A percentile compares a stretch with the other conserved stretches of the same genome.
phyloP scores from a whole-genome alignment of 2,329 filamentous ascomycete genomes.

The Sarocladiaceae sp. region DNA sequence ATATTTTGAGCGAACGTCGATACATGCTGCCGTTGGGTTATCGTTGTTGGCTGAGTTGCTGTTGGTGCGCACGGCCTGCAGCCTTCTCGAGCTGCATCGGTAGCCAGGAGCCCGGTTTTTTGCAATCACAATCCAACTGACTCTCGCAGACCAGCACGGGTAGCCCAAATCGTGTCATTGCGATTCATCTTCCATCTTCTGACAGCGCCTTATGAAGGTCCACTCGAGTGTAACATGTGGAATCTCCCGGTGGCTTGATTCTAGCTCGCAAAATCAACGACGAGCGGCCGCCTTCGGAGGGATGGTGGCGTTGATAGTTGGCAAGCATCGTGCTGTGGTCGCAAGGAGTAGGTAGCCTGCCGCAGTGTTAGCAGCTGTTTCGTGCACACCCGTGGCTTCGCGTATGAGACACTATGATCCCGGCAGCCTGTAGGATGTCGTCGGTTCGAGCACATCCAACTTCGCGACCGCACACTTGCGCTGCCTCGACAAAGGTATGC shows the following conservation, averaged over 20 bases:
- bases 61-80: background rate
- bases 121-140: too few species aligned
- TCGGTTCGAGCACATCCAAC: too few species aligned
- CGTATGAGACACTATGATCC: background rate
- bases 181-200: background rate
- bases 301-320: background rate
- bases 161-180: too few species aligned
- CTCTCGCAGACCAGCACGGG: too few species aligned
- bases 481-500: too few species aligned
- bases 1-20: background rate
- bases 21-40: background rate
- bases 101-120: background rate
- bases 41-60: background rate
- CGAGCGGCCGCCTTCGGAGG: background rate
- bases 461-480: too few species aligned
- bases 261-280: background rate
- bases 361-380: too few species aligned
- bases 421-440: background rate
- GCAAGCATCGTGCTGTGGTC: background rate
- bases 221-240: background rate
- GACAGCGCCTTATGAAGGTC: background rate
- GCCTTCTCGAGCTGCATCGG: background rate
- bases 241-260: background rate
- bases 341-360: too few species aligned
- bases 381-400: too few species aligned